Evolutionary conservation across 305 asterid genomes (phyloP).

Genomic region (Coffea humblotiana): DNA sequence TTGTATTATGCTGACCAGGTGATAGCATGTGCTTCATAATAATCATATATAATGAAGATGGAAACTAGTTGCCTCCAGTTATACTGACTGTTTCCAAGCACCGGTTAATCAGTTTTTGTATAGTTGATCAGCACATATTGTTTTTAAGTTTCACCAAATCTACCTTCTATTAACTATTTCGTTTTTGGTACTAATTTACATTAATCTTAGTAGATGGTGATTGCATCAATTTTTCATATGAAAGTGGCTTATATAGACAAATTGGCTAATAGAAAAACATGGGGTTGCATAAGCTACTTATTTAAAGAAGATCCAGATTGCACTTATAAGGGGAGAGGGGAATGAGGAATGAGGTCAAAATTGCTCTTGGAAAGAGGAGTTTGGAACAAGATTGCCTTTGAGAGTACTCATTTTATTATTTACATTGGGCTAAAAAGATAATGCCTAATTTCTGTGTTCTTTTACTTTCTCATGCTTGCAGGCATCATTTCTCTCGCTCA

Average conservation of each 20-base stretch:
- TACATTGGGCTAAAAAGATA: neutral
- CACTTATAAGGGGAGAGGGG: neutral
- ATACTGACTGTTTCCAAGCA: neutral
- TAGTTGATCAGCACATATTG: neutral
- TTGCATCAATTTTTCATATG: neutral
- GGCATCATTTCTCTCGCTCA: constrained; percentile 82
- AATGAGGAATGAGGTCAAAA: neutral
- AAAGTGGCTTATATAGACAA: neutral
- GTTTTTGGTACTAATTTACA: neutral
- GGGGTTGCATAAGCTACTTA: neutral
- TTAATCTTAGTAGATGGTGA: neutral
- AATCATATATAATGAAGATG: neutral
- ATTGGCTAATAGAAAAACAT: neutral
- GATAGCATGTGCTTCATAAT: neutral
- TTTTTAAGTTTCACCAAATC: neutral
- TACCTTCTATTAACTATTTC: neutral
- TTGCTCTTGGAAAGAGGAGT: neutral
- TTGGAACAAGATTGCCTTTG: neutral
- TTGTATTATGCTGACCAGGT: neutral
- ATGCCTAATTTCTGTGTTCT: constrained; percentile 6
- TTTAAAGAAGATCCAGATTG: neutral
- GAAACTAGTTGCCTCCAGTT: neutral
- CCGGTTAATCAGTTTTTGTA: neutral
- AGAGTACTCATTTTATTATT: neutral
- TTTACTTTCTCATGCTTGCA: constrained; percentile 35